Evolutionary conservation across 2,329 filamentous ascomycete genomes (phyloP), one percentile per base, ranked within the genome.

Genomic region (Didymosphaeria variabile): DNA sequence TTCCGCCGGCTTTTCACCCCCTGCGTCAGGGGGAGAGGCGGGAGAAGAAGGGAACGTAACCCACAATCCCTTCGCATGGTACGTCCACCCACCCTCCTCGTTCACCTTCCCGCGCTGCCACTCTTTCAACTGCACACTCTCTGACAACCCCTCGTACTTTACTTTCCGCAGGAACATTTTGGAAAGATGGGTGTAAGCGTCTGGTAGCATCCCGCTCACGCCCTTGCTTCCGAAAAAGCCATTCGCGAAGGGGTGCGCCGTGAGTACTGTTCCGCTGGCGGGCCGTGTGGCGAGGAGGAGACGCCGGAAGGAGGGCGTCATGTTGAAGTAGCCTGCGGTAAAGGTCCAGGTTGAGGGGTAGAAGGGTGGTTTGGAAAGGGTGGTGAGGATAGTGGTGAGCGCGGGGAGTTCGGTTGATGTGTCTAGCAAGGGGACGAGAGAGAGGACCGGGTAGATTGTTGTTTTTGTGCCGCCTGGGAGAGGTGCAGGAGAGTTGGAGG

Each of bases 311-410:
- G 90, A 88, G 0, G 93, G 91, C 7, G 93, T 93, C 58, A 97
- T 97, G 81, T 99, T 99, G 82, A 99, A 99, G 81, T 99, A 99
- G 55, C 95, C 95, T 0, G 95, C 95, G 0, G 95, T 98, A 77
- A 99, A 98, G 0, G 93, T 95, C 95, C 95, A 99, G 15, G 88
- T 90, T 0, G 91, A 91, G 36, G 87, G 85, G 10, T 84, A 81
- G 70, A 92, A 91, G 6, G 84, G 80, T 0, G 90, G 85, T 0
- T 78, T 80, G 0, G 90, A 85, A 3, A 98, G 85, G 29, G 96
- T 85, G 42, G 86, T 85, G 3, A 98, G 85, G 42, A 98, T 86
- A 49, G 87, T 86, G 0, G 88, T 92, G 19, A 99, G 82, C 17
- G 91, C 90, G 0, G 92, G 93, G 13, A 95, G 89, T 77, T 99